A percentile compares a stretch with the other conserved stretches of the same genome.
phyloP scores from a whole-genome alignment of 2,329 filamentous ascomycete species.

The Colletotrichum sp. region DNA sequence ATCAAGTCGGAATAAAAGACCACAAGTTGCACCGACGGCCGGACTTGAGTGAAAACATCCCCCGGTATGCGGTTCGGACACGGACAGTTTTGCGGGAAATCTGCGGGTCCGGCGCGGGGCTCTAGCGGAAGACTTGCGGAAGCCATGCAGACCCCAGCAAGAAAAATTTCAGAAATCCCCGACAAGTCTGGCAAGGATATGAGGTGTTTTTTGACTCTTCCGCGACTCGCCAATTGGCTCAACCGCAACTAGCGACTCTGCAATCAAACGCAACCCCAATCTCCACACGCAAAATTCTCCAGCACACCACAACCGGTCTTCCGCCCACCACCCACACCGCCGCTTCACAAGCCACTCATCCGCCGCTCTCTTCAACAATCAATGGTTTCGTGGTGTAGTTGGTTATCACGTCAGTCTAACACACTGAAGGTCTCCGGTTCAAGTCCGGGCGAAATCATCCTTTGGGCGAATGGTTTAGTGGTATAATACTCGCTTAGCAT shows the following conservation, averaged over 20 bases:
- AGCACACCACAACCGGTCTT: neutral
- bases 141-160: neutral
- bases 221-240: neutral
- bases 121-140: neutral
- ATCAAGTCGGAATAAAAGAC: neutral
- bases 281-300: neutral
- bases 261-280: neutral
- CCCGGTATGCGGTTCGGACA: neutral
- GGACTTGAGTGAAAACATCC: neutral
- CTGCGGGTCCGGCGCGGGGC: neutral
- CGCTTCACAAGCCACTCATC: neutral
- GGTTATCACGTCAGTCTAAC: constrained; percentile 57
- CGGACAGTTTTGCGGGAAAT: neutral
- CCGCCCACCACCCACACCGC: neutral
- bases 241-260: neutral
- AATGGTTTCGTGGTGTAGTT: constrained; percentile 38
- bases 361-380: neutral
- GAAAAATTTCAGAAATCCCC: neutral
- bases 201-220: neutral
- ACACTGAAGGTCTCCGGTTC: constrained; percentile 23
- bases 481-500: constrained; percentile 22
- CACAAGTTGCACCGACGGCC: neutral
- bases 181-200: neutral
- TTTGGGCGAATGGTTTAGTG: constrained; percentile 17
- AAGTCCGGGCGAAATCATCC: constrained; percentile 19